These are phyloP conservation scores for Pneumocystis sp. DNA, from an alignment of 1,139 yeast species.

Conservation along the genomic window DNA sequence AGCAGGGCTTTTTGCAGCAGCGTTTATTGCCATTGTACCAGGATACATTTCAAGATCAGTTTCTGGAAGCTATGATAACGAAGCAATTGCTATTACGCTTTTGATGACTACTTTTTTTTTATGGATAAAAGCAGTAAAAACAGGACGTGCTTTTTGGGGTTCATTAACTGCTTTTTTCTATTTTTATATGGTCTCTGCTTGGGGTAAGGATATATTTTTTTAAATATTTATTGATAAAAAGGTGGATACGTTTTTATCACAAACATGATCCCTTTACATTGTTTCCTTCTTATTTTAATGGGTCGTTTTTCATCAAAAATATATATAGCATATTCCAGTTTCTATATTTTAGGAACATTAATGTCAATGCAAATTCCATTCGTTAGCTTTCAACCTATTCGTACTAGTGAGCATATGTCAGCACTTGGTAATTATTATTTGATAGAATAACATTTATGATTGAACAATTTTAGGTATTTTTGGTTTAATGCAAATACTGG, in stretches of 20 bases:
- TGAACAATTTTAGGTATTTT: slow-evolving; percentile 35
- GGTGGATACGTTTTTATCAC: slow-evolving; percentile 92
- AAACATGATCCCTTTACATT: slow-evolving; percentile 90
- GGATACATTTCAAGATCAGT: slow-evolving; percentile 97
- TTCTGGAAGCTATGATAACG: slow-evolving; percentile 97
- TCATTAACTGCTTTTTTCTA: slow-evolving; percentile 74
- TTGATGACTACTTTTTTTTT: slow-evolving; percentile 89
- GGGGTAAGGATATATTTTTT: slow-evolving; percentile 43
- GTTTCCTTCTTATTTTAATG: slow-evolving; percentile 79
- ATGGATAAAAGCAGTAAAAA: slow-evolving; percentile 87
- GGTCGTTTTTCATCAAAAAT: slow-evolving; percentile 77
- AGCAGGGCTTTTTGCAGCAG: slow-evolving; percentile 85
- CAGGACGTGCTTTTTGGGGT: slow-evolving; percentile 79
- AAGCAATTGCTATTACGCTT: slow-evolving; percentile 93
- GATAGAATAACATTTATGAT: background rate
- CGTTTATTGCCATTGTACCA: slow-evolving; percentile 94
- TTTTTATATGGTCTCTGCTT: slow-evolving; percentile 99
- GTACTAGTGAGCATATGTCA: slow-evolving; percentile 97
- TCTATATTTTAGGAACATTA: slow-evolving; percentile 92
- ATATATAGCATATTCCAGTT: slow-evolving; percentile 85
- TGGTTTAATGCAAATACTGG: slow-evolving; percentile 82
- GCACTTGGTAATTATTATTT: slow-evolving; percentile 46
- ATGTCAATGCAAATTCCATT: slow-evolving; percentile 99
- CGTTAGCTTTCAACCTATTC: slow-evolving; percentile 91
- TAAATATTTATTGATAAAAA: background rate